A percentile compares a stretch with the other conserved stretches of the same genome.
phyloP scores from a whole-genome alignment of 164 flowering plant species.

The Buxus sempervirens region DNA sequence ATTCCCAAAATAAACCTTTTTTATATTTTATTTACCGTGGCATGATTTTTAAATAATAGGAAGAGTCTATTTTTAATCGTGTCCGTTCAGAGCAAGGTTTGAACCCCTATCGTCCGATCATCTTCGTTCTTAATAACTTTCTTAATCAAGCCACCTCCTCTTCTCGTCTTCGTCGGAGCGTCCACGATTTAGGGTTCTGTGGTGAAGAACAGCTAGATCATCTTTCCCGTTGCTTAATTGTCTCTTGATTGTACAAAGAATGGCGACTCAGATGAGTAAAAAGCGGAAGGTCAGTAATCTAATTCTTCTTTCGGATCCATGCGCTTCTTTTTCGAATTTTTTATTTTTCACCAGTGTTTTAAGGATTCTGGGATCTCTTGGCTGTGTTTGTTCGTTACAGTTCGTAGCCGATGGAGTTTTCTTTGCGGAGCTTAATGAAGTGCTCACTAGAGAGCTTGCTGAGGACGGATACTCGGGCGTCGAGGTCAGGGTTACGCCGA shows the following conservation, averaged over 20 bases:
- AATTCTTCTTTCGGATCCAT: neutral
- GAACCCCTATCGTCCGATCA: slow-evolving; percentile 9
- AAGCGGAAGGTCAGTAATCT: slow-evolving; percentile 47
- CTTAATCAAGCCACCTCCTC: neutral
- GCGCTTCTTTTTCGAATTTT: neutral
- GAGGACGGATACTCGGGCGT: no score
- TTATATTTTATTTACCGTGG: no score
- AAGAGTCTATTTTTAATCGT: neutral
- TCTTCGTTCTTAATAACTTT: neutral
- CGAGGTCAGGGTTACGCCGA: no score
- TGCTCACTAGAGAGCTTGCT: no score
- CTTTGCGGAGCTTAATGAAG: no score
- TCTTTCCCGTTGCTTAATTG: neutral
- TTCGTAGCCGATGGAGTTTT: no score
- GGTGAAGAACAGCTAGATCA: neutral
- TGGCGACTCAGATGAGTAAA: slow-evolving; percentile 68
- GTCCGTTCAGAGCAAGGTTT: neutral
- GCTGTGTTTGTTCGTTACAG: neutral
- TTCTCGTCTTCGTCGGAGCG: neutral
- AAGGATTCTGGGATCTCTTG: neutral
- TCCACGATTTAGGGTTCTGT: slow-evolving; percentile 19
- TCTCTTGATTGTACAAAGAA: slow-evolving; percentile 11
- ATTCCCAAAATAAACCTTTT: no score
- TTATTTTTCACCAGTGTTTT: neutral
- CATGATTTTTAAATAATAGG: no score